phyloP scores from a whole-genome alignment of 768 basidiomycete species.

The Termitomyces sp. region DNA sequence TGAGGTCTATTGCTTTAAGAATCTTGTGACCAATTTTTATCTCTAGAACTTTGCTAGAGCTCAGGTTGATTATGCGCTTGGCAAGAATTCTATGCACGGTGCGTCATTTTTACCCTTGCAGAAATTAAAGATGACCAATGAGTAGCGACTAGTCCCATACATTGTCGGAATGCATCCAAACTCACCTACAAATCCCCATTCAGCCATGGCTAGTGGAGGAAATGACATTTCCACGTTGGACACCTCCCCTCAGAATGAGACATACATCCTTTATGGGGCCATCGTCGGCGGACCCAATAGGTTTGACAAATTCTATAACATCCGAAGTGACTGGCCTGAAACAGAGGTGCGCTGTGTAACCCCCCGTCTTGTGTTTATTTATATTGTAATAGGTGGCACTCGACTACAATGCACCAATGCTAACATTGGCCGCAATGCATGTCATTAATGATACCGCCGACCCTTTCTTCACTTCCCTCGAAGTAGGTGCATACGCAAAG shows the following conservation, averaged over 20 bases:
- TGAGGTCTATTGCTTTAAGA: slow-evolving; percentile 7
- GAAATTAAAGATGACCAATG: not conserved
- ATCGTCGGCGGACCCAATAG: slow-evolving; percentile 84
- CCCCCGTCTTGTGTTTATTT: not conserved
- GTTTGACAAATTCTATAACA: slow-evolving; percentile 75
- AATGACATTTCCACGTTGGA: slow-evolving; percentile 64
- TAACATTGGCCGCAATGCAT: slow-evolving; percentile 80
- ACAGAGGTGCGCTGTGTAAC: slow-evolving; percentile 54
- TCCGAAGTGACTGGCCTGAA: slow-evolving; percentile 86
- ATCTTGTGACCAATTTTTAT: not conserved
- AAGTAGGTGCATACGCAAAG: slow-evolving; percentile 60
- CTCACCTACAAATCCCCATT: slow-evolving; percentile 87
- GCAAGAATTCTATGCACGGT: slow-evolving; percentile 89
- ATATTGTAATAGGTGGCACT: slow-evolving; percentile 52
- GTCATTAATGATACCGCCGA: slow-evolving; percentile 62
- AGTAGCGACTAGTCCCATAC: slow-evolving; percentile 54
- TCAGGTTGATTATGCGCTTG: slow-evolving; percentile 80
- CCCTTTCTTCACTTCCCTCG: slow-evolving; percentile 72
- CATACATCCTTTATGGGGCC: slow-evolving; percentile 81
- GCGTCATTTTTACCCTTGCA: slow-evolving; percentile 13
- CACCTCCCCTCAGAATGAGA: slow-evolving; percentile 64
- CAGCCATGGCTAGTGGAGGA: slow-evolving; percentile 84
- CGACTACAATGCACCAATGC: slow-evolving; percentile 86
- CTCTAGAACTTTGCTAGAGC: slow-evolving; percentile 62
- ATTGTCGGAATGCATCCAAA: slow-evolving; percentile 88